Evolutionary conservation across 116 monocot species (phyloP).

Genomic region (Iris pallida): DNA sequence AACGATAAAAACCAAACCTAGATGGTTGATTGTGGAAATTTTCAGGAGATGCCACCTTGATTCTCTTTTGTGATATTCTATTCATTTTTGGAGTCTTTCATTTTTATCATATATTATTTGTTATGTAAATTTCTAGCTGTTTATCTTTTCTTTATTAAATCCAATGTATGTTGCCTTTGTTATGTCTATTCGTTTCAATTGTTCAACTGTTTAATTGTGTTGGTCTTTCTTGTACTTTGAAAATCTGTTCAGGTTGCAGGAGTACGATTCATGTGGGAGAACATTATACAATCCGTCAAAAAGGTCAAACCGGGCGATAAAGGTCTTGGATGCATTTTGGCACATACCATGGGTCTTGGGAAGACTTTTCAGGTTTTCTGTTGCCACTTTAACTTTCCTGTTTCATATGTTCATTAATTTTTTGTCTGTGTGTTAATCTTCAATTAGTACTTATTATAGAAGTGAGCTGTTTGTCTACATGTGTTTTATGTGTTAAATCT

Average conservation of each 20-base stretch:
- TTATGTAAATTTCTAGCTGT: neutral
- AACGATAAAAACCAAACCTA: no score
- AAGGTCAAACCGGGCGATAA: constrained; percentile 90
- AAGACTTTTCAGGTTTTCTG: constrained; percentile 88
- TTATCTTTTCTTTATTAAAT: neutral
- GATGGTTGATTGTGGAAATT: no score
- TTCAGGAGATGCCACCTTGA: no score
- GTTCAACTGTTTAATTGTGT: neutral
- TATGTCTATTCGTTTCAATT: neutral
- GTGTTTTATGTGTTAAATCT: no score
- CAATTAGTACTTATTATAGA: no score
- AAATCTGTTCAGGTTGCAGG: constrained; percentile 57
- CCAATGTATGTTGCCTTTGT: no score
- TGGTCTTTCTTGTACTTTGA: neutral
- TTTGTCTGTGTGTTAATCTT: no score
- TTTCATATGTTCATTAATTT: neutral
- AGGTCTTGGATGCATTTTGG: constrained; percentile 98
- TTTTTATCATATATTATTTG: neutral
- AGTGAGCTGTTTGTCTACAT: no score
- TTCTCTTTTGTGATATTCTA: no score
- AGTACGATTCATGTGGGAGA: constrained; percentile 97
- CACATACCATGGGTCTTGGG: constrained; percentile 98
- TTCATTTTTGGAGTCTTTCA: no score
- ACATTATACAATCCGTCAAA: constrained; percentile 85
- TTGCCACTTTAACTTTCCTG: no score